These are phyloP conservation scores for Crithidia fasciculata DNA, from an alignment of 208 protist species.

Conservation along the genomic window DNA sequence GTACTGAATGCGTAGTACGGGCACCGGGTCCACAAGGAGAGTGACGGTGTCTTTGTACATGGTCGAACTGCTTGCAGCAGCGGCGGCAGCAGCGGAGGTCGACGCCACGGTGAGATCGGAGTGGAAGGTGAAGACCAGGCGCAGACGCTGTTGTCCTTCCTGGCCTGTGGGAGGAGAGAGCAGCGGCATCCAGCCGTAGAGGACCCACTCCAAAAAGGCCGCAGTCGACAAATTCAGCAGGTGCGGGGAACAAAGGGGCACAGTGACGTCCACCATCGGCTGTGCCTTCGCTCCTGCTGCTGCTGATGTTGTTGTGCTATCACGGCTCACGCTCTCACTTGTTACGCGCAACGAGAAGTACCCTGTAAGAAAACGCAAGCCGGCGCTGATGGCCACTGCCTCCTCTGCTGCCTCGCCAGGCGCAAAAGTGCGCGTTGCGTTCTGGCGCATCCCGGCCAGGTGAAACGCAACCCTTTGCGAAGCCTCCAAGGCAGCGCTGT, in stretches of 20 bases:
- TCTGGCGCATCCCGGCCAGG: constrained; percentile 14
- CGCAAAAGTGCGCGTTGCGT: neutral
- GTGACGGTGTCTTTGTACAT: constrained; percentile 28
- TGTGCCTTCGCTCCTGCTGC: neutral
- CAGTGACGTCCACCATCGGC: neutral
- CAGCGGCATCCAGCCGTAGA: constrained; percentile 40
- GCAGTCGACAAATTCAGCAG: constrained; percentile 63
- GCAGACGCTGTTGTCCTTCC: constrained; percentile 21
- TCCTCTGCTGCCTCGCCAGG: constrained; percentile 5
- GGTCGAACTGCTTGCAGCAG: neutral
- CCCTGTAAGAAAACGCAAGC: constrained; percentile 14
- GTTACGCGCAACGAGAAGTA: constrained; percentile 28
- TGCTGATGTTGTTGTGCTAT: neutral
- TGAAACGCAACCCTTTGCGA: constrained; percentile 26
- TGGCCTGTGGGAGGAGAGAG: neutral
- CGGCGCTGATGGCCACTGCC: neutral
- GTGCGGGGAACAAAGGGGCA: constrained; percentile 41
- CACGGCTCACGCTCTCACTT: neutral
- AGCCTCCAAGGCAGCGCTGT: neutral
- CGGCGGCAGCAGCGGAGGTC: constrained; percentile 11
- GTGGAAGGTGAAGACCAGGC: constrained; percentile 18
- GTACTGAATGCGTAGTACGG: constrained; percentile 33
- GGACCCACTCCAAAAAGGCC: constrained; percentile 66
- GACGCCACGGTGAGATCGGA: neutral
- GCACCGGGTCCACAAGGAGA: constrained; percentile 33